Base-by-base conservation (phyloP, 2,329 filamentous ascomycete genomes). In the Paradendryphiella salina region DNA sequence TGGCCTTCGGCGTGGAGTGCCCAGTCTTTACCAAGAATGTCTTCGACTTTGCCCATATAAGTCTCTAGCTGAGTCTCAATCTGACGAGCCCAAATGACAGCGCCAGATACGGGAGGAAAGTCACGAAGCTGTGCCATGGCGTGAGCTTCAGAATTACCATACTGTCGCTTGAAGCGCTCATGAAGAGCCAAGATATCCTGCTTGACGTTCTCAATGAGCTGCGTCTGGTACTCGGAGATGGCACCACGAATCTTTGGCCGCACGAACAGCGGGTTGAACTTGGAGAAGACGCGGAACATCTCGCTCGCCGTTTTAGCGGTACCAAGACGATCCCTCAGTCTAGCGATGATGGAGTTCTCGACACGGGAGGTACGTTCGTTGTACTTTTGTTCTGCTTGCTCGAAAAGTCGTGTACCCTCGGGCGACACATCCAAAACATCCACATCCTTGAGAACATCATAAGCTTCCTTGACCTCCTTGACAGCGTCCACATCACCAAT, bases 221-320 rank as follows among this genome's bases (percentile, higher is more conserved):
- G 92, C 4, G 93, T 94, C 74, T 99, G 94, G 71, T 99, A 99
- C 76, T 99, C 93, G 35, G 91, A 89, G 67, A 99, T 99, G 47
- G 94, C 95, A 61, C 95, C 92, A 60, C 94, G 87, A 76, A 99
- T 97, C 80, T 99, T 99, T n/a, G 94, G 94, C 52, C 94, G 86
- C 49, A 99, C 93, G 64, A 99, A 96, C 23, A 99, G 85, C 1
- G 94, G 94, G 71, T 99, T 99, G 82, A 99, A 99, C 72, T 97
- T 97, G 45, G 94, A 97, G 73, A 99, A 99, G 55, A 99, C 94
- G 46, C 95, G 89, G 74, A 99, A 99, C 94, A 99, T 99, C 75
- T 99, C 95, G 70, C 96, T 97, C 33, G 94, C 94, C 56, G 91
- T 96, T 80, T 96, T 96, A 10, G 94, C 93, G 5, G 91, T 96